Evolutionary conservation across 306 rosid genomes (phyloP), one percentile per base, ranked within the genome.

Genomic region (Gynostemma pentaphyllum): DNA sequence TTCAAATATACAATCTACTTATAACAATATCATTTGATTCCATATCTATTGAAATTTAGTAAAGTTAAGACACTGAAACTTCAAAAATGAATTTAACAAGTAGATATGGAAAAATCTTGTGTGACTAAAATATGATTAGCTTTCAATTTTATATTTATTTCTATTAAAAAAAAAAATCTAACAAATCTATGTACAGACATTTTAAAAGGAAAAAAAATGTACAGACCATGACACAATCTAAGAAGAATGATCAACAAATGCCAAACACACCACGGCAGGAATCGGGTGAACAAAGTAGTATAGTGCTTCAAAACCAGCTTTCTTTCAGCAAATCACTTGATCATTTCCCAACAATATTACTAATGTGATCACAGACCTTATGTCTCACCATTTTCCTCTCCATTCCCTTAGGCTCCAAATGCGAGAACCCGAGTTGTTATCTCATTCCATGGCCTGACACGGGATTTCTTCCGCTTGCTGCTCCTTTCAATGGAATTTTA

Each of bases 301-400:
- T n/a, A 60, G 65, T 22, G 47, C 65, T 60, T 60, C 48, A 60
- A n/a, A 60, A 36, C 65, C 65, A 60, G 45, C 65, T 41, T 39
- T 60, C 39, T 21, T 60, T 36, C 65, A 60, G 14, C 65, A 39
- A 60, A 39, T 60, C 47, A 21, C 30, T 59, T 59, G 2, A 36
- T 37, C 2, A 59, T 59, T 37, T 19, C 47, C 32, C 29, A 21
- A 21, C 37, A 32, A 32, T 2, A 32, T 2, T 2, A 32, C 65
- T 59, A n/a, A 2, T 36, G 32, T 19, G 28, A 59, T 59, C 18
- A 18, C 30, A 37, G 47, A 37, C 32, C 46, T 23, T 39, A 6
- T 23, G 62, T 16, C 62, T 53, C 61, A 24, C 61, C 39, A 53
- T 24, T 13, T n/a, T 4, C 19, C 45, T 12, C 4, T 10, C 11